Evolutionary conservation across 176 grass and related monocot genomes (phyloP).

Genomic region (Juncus effusus): DNA sequence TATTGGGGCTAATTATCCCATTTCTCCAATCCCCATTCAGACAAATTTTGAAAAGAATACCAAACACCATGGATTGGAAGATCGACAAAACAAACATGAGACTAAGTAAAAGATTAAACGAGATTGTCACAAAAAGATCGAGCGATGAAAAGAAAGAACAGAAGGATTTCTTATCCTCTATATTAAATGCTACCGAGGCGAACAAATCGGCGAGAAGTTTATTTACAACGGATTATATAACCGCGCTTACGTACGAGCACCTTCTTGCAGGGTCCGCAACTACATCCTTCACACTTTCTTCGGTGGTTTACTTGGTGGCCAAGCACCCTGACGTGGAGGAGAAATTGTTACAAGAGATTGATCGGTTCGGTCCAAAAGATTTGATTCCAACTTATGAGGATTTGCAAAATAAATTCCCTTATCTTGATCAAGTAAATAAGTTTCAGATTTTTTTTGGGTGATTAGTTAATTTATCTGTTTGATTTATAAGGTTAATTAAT

Average conservation of each 20-base stretch:
- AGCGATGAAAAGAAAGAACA: slow-evolving; percentile 1
- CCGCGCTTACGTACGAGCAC: slow-evolving; percentile 77
- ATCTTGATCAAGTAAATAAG: slow-evolving; percentile 55
- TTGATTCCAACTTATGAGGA: slow-evolving; percentile 39
- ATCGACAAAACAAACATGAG: slow-evolving; percentile 44
- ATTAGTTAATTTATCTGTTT: not conserved
- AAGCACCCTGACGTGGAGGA: slow-evolving; percentile 59
- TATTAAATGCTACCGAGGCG: slow-evolving; percentile 54
- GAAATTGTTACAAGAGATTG: slow-evolving; percentile 54
- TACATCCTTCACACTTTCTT: slow-evolving; percentile 62
- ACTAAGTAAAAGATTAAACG: slow-evolving; percentile 45
- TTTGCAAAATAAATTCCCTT: slow-evolving; percentile 47
- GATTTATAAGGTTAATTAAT: not conserved
- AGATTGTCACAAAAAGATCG: slow-evolving; percentile 39
- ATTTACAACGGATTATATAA: slow-evolving; percentile 64
- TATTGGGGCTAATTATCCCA: slow-evolving; percentile 55
- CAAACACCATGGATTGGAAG: slow-evolving; percentile 46
- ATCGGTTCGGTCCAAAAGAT: slow-evolving; percentile 31
- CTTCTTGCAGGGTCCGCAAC: slow-evolving; percentile 74
- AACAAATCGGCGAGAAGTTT: slow-evolving; percentile 38
- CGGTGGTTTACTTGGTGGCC: slow-evolving; percentile 60
- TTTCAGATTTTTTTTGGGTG: not conserved
- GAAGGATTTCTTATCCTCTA: slow-evolving; percentile 56
- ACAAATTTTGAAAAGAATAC: slow-evolving; percentile 36
- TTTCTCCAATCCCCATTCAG: slow-evolving; percentile 46